Conservation (phyloP, 2,329 filamentous ascomycete species). For the Leptosphaerulina australis region DNA sequence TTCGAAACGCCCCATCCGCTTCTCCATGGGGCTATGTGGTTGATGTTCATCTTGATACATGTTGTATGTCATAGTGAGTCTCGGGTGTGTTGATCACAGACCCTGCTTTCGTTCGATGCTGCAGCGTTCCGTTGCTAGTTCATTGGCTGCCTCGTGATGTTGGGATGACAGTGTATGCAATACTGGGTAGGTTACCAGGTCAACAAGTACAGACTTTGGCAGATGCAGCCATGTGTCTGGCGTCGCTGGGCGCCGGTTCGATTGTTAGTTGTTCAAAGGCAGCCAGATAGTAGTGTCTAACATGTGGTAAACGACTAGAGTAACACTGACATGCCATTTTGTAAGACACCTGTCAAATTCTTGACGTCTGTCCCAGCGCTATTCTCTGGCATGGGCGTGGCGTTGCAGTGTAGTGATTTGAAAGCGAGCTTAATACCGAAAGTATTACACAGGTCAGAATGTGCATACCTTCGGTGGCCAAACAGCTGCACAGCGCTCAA, state of each 20-base stretch:
- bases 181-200: background rate
- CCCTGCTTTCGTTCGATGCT: constrained; percentile 15
- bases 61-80: constrained; percentile 5
- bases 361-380: too few relatives aligned
- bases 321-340: background rate
- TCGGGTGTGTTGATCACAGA: constrained; percentile 12
- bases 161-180: constrained; percentile 1
- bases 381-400: too few relatives aligned
- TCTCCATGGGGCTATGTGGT: constrained; percentile 17
- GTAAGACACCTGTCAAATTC: too few relatives aligned
- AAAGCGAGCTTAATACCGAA: too few relatives aligned
- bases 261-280: too few relatives aligned
- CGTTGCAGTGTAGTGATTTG: too few relatives aligned
- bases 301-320: too few relatives aligned
- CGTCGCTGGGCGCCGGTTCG: too few relatives aligned
- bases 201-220: background rate
- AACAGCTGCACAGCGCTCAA: background rate
- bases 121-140: constrained; percentile 15
- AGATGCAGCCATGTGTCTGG: background rate
- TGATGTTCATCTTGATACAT: constrained; percentile 8
- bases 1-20: constrained; percentile 24
- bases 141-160: constrained; percentile 2
- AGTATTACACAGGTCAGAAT: too few relatives aligned
- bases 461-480: too few relatives aligned
- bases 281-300: too few relatives aligned